These are phyloP conservation scores for Aspergillus heteromorphus DNA, from an alignment of 495 filamentous ascomycete genomes.

Conservation along the genomic window DNA sequence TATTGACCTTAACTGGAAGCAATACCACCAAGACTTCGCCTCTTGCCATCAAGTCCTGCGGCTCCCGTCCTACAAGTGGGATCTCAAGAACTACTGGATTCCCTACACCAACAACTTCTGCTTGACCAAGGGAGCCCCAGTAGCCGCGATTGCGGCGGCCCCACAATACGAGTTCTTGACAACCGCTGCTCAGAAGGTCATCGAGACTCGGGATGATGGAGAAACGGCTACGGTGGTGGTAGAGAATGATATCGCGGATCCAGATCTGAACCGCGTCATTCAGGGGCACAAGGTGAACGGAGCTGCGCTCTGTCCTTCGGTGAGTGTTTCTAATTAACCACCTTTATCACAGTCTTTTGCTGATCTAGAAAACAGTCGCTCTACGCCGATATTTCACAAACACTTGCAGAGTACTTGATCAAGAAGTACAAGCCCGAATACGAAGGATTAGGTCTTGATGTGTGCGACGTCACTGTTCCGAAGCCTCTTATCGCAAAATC, in stretches of 20 bases:
- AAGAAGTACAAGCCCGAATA: slow-evolving; percentile 43
- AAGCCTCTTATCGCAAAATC: slow-evolving; percentile 63
- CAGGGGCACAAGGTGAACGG: slow-evolving; percentile 72
- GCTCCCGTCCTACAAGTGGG: slow-evolving; percentile 72
- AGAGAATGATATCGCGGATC: slow-evolving; percentile 61
- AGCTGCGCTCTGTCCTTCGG: slow-evolving; percentile 48
- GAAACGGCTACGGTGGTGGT: slow-evolving; percentile 52
- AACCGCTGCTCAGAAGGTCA: slow-evolving; percentile 43
- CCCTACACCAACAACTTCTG: slow-evolving; percentile 60
- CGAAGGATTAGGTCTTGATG: slow-evolving; percentile 36
- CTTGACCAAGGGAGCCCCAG: slow-evolving; percentile 39
- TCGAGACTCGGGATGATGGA: slow-evolving; percentile 50
- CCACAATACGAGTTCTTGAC: slow-evolving; percentile 36
- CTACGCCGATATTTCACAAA: slow-evolving; percentile 75
- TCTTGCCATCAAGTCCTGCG: slow-evolving; percentile 54
- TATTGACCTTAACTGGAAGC: slow-evolving; percentile 67
- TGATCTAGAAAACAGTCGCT: slow-evolving; percentile 40
- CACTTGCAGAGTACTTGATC: slow-evolving; percentile 63
- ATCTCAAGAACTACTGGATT: slow-evolving; percentile 81
- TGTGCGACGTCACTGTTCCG: slow-evolving; percentile 60
- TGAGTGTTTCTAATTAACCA: slow-evolving; percentile 22
- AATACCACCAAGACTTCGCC: slow-evolving; percentile 70
- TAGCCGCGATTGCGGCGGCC: slow-evolving; percentile 19
- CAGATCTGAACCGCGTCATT: slow-evolving; percentile 55
- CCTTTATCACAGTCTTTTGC: background rate